Base-by-base conservation (phyloP, 2,329 filamentous ascomycete genomes). In the Dactylellina sp. region DNA sequence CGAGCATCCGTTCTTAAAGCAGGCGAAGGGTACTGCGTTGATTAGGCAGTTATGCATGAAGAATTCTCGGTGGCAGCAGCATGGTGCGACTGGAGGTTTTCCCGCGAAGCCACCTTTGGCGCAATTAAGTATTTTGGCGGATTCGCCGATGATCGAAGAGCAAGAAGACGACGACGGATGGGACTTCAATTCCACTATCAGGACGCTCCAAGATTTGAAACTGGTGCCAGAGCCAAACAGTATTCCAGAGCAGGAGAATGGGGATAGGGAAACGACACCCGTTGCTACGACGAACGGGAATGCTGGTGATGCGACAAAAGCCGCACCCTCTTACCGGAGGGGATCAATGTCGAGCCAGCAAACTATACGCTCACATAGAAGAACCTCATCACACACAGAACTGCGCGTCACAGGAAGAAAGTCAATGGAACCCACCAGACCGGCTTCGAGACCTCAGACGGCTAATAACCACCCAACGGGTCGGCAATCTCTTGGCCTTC, bases 361-460 rank as follows among this genome's bases (percentile, higher is more conserved):
- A 6, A 22, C 14, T 5, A 2, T 53, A 2, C 60, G 60, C 22
- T 40, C 60, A 22, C 61, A 65, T 22, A 53, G 61, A 11, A 65
- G 61, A 28, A 53, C 61, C 5, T 56, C 49, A 6, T 65, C 61
- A 20, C 35, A 39, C 18, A 57, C 61, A 4, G 61, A 65, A 12
- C 28, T 57, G 35, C 40, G 20, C 1, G 20, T 37, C 24, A n/a
- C 25, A 6, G 50, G 61, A 32, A 56, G 61, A 46, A 65, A 49
- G 16, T 65, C 61, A 3, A 37, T 65, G 50, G 61, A 65, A 7
- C 39, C 61, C 28, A 32, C 50, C 1, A 53, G 28, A 53, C 49
- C 49, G n/a, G 24, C 49, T 20, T 65, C 61, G 5, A 47, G 61
- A 37, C 61, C 61, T 22, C 53, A 53, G 40, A 65, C 61, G 35